Conservation (phyloP, 306 rosid genomes). For the Cyclanthera cordifolia region DNA sequence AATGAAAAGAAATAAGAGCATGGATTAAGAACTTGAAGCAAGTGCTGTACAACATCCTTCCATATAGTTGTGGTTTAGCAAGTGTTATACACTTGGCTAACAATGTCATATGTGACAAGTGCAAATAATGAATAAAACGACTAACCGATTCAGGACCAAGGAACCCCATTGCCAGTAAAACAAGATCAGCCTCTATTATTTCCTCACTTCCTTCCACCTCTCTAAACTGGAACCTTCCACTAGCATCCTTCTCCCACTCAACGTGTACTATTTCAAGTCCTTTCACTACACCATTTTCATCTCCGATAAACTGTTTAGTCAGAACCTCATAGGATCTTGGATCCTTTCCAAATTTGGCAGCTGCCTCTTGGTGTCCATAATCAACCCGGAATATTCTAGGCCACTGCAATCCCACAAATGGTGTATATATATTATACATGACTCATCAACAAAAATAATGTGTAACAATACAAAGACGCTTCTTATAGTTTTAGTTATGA, state of each 20-base stretch:
- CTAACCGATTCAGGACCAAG: constrained; percentile 96
- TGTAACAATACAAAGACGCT: background rate
- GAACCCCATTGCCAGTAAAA: constrained; percentile 92
- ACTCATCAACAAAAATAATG: background rate
- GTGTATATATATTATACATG: background rate
- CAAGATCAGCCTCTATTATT: constrained; percentile 73
- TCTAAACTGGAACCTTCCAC: constrained; percentile 66
- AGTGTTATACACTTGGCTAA: constrained; percentile 18
- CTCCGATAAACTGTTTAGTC: constrained; percentile 87
- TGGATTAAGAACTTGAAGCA: no score
- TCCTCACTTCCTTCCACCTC: constrained; percentile 92
- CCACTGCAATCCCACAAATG: constrained; percentile 54
- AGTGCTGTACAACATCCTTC: background rate
- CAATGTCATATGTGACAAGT: background rate
- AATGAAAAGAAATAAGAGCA: constrained; percentile 8
- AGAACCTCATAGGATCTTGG: constrained; percentile 87
- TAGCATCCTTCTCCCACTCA: constrained; percentile 80
- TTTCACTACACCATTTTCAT: constrained; percentile 62
- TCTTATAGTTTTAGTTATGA: no score
- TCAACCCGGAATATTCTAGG: constrained; percentile 88
- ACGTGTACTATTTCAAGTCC: constrained; percentile 77
- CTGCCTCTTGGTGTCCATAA: constrained; percentile 96
- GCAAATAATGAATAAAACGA: constrained; percentile 4
- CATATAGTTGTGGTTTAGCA: background rate
- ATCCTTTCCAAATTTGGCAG: constrained; percentile 78